These are phyloP conservation scores for Rhodamnia argentea DNA, from an alignment of 345 rosid species.

Conservation along the genomic window DNA sequence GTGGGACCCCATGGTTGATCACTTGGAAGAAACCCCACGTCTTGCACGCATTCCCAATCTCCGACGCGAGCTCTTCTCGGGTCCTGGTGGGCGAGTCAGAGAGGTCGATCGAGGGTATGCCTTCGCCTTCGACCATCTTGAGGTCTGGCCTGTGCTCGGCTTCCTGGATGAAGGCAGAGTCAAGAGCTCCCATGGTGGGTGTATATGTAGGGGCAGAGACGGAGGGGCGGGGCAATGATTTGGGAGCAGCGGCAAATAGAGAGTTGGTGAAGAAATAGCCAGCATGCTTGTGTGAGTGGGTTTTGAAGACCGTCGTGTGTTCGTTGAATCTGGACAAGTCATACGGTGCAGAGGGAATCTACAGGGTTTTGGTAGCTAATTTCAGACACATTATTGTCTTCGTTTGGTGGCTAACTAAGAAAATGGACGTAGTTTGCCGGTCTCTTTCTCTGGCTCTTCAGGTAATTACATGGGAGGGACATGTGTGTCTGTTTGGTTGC, in stretches of 20 bases:
- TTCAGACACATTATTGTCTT: not conserved
- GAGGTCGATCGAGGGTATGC: conserved; percentile 60
- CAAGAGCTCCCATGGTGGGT: conserved; percentile 34
- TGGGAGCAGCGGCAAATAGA: not conserved
- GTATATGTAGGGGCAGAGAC: not conserved
- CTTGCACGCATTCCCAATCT: conserved; percentile 55
- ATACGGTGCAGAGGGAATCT: not conserved
- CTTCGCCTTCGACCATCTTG: conserved; percentile 15
- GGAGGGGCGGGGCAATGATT: not conserved
- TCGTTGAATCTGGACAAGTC: not conserved
- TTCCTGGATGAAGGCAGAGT: conserved; percentile 46
- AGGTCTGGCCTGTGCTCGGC: conserved; percentile 38
- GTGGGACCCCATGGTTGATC: conserved; percentile 66
- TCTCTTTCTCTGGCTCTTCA: not conserved
- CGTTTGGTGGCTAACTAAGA: too few relatives aligned
- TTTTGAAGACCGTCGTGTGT: not conserved
- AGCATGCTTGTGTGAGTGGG: not conserved
- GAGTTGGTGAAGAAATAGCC: not conserved
- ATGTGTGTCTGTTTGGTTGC: not conserved
- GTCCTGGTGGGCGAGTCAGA: conserved; percentile 12
- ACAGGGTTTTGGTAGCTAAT: not conserved
- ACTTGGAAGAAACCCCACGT: conserved; percentile 91
- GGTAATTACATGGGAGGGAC: not conserved
- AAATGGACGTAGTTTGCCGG: not conserved
- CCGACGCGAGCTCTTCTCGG: conserved; percentile 12